These are phyloP conservation scores for Penicillium sp. DNA, from an alignment of 2,329 filamentous ascomycete genomes.

Conservation along the genomic window DNA sequence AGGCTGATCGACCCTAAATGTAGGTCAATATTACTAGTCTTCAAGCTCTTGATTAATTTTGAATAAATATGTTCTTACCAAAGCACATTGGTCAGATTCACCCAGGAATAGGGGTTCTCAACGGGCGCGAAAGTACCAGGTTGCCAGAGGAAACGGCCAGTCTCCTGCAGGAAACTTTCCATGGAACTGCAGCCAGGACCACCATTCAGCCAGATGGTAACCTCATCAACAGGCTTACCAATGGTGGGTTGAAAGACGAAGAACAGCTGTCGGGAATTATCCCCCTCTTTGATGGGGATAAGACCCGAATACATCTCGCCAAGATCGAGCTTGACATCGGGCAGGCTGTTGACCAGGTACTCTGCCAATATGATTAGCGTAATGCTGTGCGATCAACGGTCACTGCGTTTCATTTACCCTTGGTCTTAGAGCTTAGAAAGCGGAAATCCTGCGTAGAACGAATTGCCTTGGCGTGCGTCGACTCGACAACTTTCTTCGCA, in stretches of 20 bases:
- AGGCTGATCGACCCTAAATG: constrained; percentile 34
- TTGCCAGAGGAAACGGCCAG: constrained; percentile 71
- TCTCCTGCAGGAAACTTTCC: constrained; percentile 71
- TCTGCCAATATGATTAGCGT: constrained; percentile 38
- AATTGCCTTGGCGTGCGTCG: constrained; percentile 8
- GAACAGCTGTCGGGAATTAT: constrained; percentile 46
- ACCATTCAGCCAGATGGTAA: constrained; percentile 52
- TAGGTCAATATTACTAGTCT: constrained; percentile 1
- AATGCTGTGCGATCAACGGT: not conserved
- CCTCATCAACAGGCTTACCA: constrained; percentile 43
- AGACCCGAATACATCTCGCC: constrained; percentile 51
- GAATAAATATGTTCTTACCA: constrained; percentile 54
- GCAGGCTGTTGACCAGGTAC: constrained; percentile 64
- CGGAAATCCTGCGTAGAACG: constrained; percentile 24
- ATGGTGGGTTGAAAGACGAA: constrained; percentile 51
- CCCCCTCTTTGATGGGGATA: constrained; percentile 53
- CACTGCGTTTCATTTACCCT: constrained; percentile 21
- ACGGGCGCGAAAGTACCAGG: constrained; percentile 66
- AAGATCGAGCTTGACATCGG: constrained; percentile 68
- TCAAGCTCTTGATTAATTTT: not conserved
- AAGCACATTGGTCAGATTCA: constrained; percentile 71
- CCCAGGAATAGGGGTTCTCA: constrained; percentile 70
- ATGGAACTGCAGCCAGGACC: constrained; percentile 59
- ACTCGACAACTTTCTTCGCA: constrained; percentile 18
- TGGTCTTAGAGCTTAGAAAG: constrained; percentile 26